phyloP scores from a whole-genome alignment of 768 basidiomycete genomes.

The Clathrus columnatus region DNA sequence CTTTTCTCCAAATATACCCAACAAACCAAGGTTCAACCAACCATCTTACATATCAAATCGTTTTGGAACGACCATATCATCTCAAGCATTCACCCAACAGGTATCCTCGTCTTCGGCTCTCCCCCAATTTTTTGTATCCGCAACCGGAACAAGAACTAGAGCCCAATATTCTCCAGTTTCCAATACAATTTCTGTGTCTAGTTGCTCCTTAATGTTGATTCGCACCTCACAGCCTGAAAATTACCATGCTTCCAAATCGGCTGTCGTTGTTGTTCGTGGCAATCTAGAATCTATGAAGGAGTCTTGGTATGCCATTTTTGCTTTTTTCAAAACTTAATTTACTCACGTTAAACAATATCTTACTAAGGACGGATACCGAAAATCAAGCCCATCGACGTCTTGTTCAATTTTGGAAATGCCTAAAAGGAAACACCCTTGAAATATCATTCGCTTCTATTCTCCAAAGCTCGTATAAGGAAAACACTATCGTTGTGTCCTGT shows the following conservation, averaged over 20 bases:
- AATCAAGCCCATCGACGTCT: constrained; percentile 64
- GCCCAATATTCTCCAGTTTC: neutral
- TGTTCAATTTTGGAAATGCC: constrained; percentile 74
- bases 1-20: neutral
- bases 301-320: neutral
- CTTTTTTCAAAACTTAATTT: no score
- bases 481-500: constrained; percentile 86
- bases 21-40: neutral
- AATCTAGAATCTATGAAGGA: constrained; percentile 38
- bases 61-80: no score
- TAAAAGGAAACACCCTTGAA: constrained; percentile 67
- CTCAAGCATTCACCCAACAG: no score
- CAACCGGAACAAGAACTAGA: neutral
- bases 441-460: constrained; percentile 69
- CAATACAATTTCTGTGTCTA: neutral
- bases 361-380: constrained; percentile 68
- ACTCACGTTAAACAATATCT: no score
- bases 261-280: constrained; percentile 33
- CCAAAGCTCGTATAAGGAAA: constrained; percentile 63
- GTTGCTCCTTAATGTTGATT: no score
- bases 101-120: no score
- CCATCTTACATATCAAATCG: no score
- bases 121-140: no score
- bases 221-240: constrained; percentile 18
- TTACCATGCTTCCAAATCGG: constrained; percentile 18